phyloP scores from a whole-genome alignment of 192 early-diverging fungal genomes.

The Coemansia sp. region DNA sequence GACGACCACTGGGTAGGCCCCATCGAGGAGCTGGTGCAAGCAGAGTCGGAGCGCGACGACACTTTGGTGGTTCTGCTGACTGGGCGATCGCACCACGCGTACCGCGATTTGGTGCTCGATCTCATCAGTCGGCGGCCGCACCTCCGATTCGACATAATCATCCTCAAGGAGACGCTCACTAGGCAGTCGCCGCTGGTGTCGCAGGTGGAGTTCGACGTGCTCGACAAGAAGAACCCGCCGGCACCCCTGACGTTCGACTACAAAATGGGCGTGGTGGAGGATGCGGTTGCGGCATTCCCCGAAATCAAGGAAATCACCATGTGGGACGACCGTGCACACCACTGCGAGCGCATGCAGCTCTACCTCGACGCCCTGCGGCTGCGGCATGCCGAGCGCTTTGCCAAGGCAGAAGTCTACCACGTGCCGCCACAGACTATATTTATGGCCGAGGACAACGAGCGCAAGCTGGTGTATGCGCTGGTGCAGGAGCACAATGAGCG shows the following conservation, averaged over 20 bases:
- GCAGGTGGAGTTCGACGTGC: constrained; percentile 16
- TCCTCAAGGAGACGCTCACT: constrained; percentile 57
- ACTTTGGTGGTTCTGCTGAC: constrained; percentile 47
- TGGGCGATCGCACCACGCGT: constrained; percentile 52
- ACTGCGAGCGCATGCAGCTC: constrained; percentile 51
- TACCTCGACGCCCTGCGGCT: constrained; percentile 39
- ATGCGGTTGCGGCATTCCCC: constrained; percentile 56
- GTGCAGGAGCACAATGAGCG: constrained; percentile 45
- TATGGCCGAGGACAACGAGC: constrained; percentile 45
- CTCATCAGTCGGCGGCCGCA: constrained; percentile 34
- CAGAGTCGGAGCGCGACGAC: constrained; percentile 21
- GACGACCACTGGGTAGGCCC: constrained; percentile 31
- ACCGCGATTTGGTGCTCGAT: constrained; percentile 42
- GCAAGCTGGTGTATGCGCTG: constrained; percentile 29
- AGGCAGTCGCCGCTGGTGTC: constrained; percentile 38
- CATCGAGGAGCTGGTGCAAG: constrained; percentile 16
- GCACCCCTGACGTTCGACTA: constrained; percentile 63
- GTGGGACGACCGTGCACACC: constrained; percentile 64
- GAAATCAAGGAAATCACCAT: constrained; percentile 52
- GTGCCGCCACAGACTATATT: constrained; percentile 48
- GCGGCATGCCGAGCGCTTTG: constrained; percentile 31
- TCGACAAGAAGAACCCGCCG: constrained; percentile 1
- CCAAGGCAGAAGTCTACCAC: constrained; percentile 32
- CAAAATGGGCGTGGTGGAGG: constrained; percentile 63
- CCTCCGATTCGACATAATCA: constrained; percentile 60